Evolutionary conservation across 192 early-diverging fungal species (phyloP), one percentile per base, ranked within the genome.

Genomic region (Haplosporangium gracile): DNA sequence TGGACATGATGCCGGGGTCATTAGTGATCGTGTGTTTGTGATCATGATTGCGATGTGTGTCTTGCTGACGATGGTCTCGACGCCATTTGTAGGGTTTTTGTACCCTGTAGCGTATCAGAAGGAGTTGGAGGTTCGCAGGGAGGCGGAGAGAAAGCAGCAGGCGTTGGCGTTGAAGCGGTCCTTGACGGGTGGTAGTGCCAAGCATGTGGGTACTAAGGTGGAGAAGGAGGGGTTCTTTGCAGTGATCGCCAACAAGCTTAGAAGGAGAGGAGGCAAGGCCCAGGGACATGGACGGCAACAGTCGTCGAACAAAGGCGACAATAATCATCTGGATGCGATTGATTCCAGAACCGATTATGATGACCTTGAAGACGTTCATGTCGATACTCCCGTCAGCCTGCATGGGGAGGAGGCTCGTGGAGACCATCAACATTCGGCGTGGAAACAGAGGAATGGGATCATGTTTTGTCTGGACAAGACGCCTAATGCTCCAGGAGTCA

Each of bases 11-110:
- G 93, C 95, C 0, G 94, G 95, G 8, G 96, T 98, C 13, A 93
- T 98, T 71, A 94, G 93, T 51, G 93, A 86, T 29, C 75, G 84
- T 1, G 76, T 81, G 16, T 86, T 86, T 75, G 84, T 86, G 34
- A 86, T 86, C 68, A 16, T 86, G 91, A 93, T 97, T 49, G 83
- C 96, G 10, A 96, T 95, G 93, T 96, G 96, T 16, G 76, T 97
- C 65, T 81, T 94, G 3, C 96, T 97, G 1, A 99, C 97, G 5
- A 94, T 96, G 74, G 92, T 96, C 80, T 97, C 97, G 1, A 92
- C 94, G 9, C 98, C 97, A 9, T 82, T 95, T 10, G 92, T 97
- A 38, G 69, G 88, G 9, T 91, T 80, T 73, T 80, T 98, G 32
- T 98, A 98, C 77, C 97, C 95, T 11, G 90, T 88, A 29, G 84